Evolutionary conservation across 2,329 filamentous ascomycete species (phyloP).

Genomic region (Botrytis deweyae): DNA sequence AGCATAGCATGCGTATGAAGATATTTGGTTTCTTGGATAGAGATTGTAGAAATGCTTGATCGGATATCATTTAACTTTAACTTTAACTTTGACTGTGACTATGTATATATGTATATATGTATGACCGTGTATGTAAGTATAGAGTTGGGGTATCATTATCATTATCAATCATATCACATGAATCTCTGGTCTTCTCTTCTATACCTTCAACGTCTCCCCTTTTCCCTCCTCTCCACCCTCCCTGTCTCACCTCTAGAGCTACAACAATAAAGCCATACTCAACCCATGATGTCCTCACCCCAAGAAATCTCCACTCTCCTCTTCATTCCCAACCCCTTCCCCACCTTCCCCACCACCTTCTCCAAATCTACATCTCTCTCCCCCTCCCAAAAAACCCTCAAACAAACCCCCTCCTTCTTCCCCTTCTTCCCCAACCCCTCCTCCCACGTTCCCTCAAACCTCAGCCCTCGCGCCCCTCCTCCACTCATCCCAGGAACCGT

Average conservation of each 20-base stretch:
- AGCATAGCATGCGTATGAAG: background rate
- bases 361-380: background rate
- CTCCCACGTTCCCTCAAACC: background rate
- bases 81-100: background rate
- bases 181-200: background rate
- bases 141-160: background rate
- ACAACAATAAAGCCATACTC: background rate
- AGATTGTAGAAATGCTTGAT: background rate
- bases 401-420: conserved; percentile 11
- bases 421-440: conserved; percentile 4
- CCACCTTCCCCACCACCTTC: background rate
- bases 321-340: conserved; percentile 1
- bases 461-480: background rate
- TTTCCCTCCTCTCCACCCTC: background rate
- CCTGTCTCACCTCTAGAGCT: background rate
- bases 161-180: background rate
- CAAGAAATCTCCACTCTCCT: background rate
- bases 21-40: background rate
- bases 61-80: background rate
- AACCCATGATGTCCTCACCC: background rate
- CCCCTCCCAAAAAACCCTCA: background rate
- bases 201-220: background rate
- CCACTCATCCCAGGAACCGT: background rate
- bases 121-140: background rate
- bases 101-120: background rate